Conservation (phyloP, 192 early-diverging fungal species). For the Backusella psychrophila region DNA sequence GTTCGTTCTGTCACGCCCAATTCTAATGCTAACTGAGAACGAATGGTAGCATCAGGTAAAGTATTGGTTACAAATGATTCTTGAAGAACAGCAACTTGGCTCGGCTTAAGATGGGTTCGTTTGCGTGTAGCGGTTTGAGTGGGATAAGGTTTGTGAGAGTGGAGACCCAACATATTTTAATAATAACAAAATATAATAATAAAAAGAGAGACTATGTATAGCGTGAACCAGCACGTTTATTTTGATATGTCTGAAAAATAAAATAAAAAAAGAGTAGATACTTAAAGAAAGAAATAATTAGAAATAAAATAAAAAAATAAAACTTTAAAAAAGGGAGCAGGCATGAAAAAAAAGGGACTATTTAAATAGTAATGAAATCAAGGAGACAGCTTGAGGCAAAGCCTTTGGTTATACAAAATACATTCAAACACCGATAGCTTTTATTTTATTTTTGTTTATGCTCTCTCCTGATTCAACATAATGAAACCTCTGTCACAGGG, state of each 20-base stretch:
- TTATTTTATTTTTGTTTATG: neutral
- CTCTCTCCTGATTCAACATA: constrained; percentile 1
- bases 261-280: neutral
- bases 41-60: constrained; percentile 19
- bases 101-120: constrained; percentile 24
- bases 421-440: neutral
- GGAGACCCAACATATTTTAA: constrained; percentile 7
- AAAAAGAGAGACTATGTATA: constrained; percentile 4
- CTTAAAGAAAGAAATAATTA: neutral
- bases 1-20: constrained; percentile 59
- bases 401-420: neutral
- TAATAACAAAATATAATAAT: neutral
- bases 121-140: constrained; percentile 12
- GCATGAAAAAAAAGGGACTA: neutral
- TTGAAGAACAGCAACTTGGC: constrained; percentile 28
- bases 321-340: neutral
- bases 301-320: neutral
- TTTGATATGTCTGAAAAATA: neutral
- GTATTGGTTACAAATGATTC: constrained; percentile 28
- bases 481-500: neutral
- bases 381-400: neutral
- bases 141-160: constrained; percentile 13
- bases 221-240: constrained; percentile 12
- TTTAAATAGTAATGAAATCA: constrained; percentile 5
- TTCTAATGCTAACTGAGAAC: constrained; percentile 14